These are phyloP conservation scores for Andalucia godoyi DNA, from an alignment of 78 protist species.

Conservation along the genomic window DNA sequence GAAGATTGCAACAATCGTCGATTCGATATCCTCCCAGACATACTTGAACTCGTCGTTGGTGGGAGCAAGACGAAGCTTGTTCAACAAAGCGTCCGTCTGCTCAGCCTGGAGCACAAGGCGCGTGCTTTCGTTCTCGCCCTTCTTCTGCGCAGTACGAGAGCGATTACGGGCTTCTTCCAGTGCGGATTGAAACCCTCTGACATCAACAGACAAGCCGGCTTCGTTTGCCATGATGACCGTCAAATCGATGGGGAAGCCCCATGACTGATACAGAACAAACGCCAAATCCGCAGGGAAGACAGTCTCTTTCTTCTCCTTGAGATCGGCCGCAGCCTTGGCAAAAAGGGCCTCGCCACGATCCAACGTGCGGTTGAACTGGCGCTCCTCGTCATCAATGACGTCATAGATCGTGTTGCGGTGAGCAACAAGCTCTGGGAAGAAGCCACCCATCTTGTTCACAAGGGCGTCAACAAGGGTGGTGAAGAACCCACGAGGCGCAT, in stretches of 20 bases:
- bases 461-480: constrained; percentile 54
- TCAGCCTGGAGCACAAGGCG: constrained; percentile 11
- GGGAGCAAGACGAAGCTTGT: constrained; percentile 11
- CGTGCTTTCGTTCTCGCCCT: background rate
- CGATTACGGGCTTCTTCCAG: constrained; percentile 25
- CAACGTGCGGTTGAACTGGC: constrained; percentile 30
- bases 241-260: constrained; percentile 92
- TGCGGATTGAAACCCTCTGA: constrained; percentile 27
- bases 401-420: constrained; percentile 15
- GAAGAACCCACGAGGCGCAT: constrained; percentile 75
- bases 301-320: background rate
- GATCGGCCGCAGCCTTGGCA: constrained; percentile 23
- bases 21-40: constrained; percentile 19
- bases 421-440: constrained; percentile 69
- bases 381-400: constrained; percentile 79
- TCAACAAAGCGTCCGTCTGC: constrained; percentile 19
- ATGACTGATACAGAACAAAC: constrained; percentile 71
- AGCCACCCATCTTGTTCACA: constrained; percentile 41
- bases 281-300: constrained; percentile 50
- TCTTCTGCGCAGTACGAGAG: background rate
- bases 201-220: constrained; percentile 61
- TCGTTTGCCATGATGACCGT: constrained; percentile 88
- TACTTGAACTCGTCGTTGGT: constrained; percentile 77
- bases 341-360: constrained; percentile 56
- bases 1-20: constrained; percentile 61